Evolutionary conservation across 495 filamentous ascomycete genomes (phyloP), one percentile per base, ranked within the genome.

Genomic region (Daldinia concentrica): DNA sequence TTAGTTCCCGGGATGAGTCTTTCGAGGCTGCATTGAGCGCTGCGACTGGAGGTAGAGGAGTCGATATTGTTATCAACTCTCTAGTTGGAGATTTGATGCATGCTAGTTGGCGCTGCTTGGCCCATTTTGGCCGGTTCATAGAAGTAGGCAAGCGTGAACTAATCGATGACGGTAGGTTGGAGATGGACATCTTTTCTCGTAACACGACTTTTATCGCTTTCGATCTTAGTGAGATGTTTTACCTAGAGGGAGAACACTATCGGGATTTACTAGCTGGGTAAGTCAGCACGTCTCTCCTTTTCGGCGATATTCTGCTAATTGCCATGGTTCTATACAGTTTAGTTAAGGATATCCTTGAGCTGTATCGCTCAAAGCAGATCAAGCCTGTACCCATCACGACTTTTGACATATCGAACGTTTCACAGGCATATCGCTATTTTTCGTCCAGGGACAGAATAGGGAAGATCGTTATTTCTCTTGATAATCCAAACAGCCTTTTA

Each of bases 41-140:
- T 11, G 17, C 30, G 24, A 60, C 58, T 19, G 39, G 39, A 30
- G 58, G 58, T 1, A 39, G 58, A 26, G 58, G 58, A 19, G 58
- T 60, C 6, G 71, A 71, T 11, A 70, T 64, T n/a, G 68, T 85
- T 0, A 74, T 89, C 8, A 88, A 88, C 73, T 87, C 83, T 3
- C 80, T 88, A 0, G 77, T 82, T 7, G 86, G 86, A 0, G 83
- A 85, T 41, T 71, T 83, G 11, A 74, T 88, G 22, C 83, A 81
- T 48, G 80, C 77, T 3, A 79, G 79, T 2, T 86, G 82, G 74
- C 69, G 81, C 5, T 85, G 83, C 50, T 61, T 87, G 36, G 84
- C 74, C 6, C 74, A 77, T 22, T 48, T 48, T 12, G 43, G 43
- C 17, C 43, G 43, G 3, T 48, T 48, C 8, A 8, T 48, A 19